Conservation (phyloP, 2,329 filamentous ascomycete species). For the Ophiocordyceps camponoti-leonardi region DNA sequence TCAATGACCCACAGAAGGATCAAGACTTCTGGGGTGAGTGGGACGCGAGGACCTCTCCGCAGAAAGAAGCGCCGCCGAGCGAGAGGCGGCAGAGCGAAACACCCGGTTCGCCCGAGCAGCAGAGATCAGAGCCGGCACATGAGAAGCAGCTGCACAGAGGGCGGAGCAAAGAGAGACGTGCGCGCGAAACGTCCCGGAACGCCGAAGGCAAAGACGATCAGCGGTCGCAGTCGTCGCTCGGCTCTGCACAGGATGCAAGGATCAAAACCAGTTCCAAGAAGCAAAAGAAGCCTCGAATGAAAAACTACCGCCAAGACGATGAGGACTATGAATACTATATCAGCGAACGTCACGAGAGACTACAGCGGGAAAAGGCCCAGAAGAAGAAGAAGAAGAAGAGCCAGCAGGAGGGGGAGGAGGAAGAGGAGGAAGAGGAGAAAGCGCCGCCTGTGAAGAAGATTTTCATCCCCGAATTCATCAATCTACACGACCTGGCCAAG, state of each 20-base stretch:
- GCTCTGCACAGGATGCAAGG: neutral
- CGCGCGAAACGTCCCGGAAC: no score
- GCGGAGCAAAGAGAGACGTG: neutral
- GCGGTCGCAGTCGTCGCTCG: neutral
- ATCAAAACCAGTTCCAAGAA: constrained; percentile 6
- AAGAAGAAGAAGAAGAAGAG: constrained; percentile 23
- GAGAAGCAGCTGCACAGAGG: neutral
- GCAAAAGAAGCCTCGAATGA: neutral
- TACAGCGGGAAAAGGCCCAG: constrained; percentile 23
- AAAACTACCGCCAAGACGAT: constrained; percentile 9
- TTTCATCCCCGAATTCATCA: constrained; percentile 79
- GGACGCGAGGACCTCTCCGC: no score
- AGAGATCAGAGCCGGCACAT: neutral
- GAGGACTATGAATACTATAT: constrained; percentile 23
- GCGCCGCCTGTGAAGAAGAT: constrained; percentile 38
- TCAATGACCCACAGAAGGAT: no score
- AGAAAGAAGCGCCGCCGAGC: no score
- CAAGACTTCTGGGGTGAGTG: no score
- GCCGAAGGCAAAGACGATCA: no score
- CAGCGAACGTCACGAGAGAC: constrained; percentile 17
- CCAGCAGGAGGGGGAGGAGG: no score
- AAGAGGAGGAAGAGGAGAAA: constrained; percentile 20
- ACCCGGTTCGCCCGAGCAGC: no score
- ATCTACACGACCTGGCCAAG: constrained; percentile 63
- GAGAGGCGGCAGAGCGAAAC: no score